These are phyloP conservation scores for Solanum ahanhuiri DNA, from an alignment of 257 asterid species.

Conservation along the genomic window DNA sequence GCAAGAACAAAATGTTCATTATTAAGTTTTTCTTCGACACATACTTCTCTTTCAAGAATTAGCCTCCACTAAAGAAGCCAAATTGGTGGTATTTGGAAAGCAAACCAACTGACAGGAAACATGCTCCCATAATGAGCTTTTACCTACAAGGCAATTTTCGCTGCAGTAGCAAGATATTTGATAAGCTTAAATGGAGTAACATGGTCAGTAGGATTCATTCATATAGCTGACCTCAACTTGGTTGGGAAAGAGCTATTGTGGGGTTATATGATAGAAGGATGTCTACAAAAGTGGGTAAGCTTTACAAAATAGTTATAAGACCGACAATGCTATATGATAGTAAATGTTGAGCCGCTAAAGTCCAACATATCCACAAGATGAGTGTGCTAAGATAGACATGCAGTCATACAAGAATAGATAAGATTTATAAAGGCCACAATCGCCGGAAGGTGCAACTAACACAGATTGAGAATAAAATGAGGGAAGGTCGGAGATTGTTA, in stretches of 20 bases:
- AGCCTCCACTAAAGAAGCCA: not conserved
- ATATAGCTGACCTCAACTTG: not conserved
- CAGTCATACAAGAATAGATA: not conserved
- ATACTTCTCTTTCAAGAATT: not conserved
- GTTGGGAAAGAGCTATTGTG: not conserved
- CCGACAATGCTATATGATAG: not conserved
- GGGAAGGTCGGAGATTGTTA: not conserved
- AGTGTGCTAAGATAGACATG: not conserved
- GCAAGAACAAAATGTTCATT: not conserved
- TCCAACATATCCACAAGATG: not conserved
- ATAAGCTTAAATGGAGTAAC: not conserved
- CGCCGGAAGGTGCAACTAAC: not conserved
- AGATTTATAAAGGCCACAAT: not conserved
- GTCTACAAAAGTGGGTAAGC: not conserved
- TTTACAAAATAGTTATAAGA: not conserved
- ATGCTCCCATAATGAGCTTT: not conserved
- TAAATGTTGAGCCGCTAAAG: not conserved
- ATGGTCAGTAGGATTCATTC: not conserved
- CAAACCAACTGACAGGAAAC: not conserved
- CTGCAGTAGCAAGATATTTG: not conserved
- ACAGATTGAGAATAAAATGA: not conserved
- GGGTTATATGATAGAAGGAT: not conserved
- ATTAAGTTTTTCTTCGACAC: not conserved
- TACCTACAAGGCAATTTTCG: not conserved
- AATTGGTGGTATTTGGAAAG: not conserved